Percentiles rank a stretch among this genome's conserved stretches.
These are phyloP conservation scores for Colletotrichum lupini DNA, from an alignment of 2,329 filamentous ascomycete species.

Conservation along the genomic window DNA sequence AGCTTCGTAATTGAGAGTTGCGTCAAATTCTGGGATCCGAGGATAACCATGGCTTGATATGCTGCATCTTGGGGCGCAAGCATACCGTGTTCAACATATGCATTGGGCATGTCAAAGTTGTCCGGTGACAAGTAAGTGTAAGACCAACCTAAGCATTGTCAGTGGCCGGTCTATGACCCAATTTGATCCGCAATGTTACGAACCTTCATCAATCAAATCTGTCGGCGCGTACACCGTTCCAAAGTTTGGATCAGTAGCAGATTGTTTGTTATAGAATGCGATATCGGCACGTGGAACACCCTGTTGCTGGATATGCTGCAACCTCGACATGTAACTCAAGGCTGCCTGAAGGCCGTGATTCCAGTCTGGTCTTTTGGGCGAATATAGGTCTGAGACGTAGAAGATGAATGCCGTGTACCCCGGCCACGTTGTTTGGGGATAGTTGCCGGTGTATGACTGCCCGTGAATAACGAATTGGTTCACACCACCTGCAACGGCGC, in stretches of 20 bases:
- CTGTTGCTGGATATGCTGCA: slow-evolving; percentile 49
- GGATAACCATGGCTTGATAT: slow-evolving; percentile 55
- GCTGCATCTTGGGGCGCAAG: slow-evolving; percentile 52
- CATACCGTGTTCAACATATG: slow-evolving; percentile 46
- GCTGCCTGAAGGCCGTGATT: slow-evolving; percentile 26
- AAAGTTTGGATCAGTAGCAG: not conserved
- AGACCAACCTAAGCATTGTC: slow-evolving; percentile 44
- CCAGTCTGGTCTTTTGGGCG: slow-evolving; percentile 52
- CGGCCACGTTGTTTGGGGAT: slow-evolving; percentile 60
- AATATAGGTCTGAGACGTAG: slow-evolving; percentile 51
- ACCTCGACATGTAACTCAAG: slow-evolving; percentile 47
- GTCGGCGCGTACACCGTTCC: slow-evolving; percentile 44
- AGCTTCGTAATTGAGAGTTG: slow-evolving; percentile 46
- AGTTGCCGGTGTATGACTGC: slow-evolving; percentile 51
- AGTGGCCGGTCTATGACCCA: not conserved
- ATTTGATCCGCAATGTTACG: not conserved
- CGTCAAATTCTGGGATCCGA: slow-evolving; percentile 49
- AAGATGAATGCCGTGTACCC: slow-evolving; percentile 57
- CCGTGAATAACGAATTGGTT: slow-evolving; percentile 59
- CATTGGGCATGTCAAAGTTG: slow-evolving; percentile 53
- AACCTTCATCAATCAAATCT: slow-evolving; percentile 29
- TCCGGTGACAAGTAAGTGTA: slow-evolving; percentile 58
- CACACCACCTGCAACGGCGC: slow-evolving; percentile 51
- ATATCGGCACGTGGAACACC: slow-evolving; percentile 44
- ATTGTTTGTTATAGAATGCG: slow-evolving; percentile 17